phyloP scores from a whole-genome alignment of 257 asterid species.

The Capsicum baccatum region DNA sequence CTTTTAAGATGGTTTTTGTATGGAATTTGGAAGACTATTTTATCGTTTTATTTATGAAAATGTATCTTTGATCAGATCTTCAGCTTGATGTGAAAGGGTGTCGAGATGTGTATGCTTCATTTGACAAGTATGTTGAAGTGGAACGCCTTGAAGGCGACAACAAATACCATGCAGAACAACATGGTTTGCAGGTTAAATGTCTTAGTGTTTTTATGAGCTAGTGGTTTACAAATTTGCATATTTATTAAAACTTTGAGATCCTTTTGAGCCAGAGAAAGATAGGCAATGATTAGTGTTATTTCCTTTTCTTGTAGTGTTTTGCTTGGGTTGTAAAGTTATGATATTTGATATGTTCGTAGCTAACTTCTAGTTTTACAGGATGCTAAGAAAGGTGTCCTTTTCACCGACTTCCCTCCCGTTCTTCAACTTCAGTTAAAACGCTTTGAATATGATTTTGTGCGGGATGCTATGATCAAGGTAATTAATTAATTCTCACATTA shows the following conservation, averaged over 20 bases:
- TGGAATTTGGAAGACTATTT: conserved; percentile 16
- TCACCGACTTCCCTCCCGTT: conserved; percentile 84
- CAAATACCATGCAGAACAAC: conserved; percentile 74
- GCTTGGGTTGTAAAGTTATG: background rate
- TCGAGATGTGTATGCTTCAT: conserved; percentile 76
- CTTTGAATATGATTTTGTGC: conserved; percentile 77
- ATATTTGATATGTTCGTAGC: conserved; percentile 21
- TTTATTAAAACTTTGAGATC: background rate
- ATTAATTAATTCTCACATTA: conserved; percentile 10
- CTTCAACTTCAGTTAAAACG: conserved; percentile 85
- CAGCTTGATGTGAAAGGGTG: conserved; percentile 90
- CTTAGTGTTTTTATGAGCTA: conserved; percentile 13
- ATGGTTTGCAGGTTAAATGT: conserved; percentile 70
- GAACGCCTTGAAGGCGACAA: conserved; percentile 84
- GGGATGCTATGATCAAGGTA: conserved; percentile 88
- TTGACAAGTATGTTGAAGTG: conserved; percentile 86
- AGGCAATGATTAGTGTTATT: conserved; percentile 17
- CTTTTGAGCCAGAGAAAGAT: background rate
- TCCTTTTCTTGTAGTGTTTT: background rate
- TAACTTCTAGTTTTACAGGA: conserved; percentile 54
- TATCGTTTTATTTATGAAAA: conserved; percentile 30
- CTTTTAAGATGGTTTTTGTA: background rate
- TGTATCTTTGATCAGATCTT: conserved; percentile 55
- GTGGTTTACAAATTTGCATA: background rate
- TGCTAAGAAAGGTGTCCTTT: conserved; percentile 83